Conservation (phyloP, 768 basidiomycete genomes). For the Lactarius indigo region DNA sequence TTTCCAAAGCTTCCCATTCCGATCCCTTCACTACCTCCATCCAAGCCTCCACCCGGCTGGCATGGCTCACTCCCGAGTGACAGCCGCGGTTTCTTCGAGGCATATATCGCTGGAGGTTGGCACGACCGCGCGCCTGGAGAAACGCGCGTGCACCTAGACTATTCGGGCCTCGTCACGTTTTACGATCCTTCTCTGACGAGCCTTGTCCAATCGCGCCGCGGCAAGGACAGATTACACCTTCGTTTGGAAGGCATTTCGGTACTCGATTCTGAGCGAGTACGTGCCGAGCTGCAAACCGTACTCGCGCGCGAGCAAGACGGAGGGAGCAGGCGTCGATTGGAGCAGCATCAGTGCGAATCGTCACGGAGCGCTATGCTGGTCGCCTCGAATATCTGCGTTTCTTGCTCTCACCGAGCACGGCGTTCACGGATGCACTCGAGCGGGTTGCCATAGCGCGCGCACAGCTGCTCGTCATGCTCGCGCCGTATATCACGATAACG, state of each 20-base stretch:
- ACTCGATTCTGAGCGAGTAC: conserved; percentile 29
- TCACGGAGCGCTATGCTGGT: conserved; percentile 41
- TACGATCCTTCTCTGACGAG: conserved; percentile 41
- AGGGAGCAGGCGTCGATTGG: conserved; percentile 43
- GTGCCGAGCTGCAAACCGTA: conserved; percentile 29
- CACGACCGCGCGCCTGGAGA: conserved; percentile 44
- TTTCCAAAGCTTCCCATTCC: too few species aligned
- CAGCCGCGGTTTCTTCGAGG: conserved; percentile 10
- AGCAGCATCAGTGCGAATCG: conserved; percentile 34
- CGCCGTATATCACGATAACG: conserved; percentile 30
- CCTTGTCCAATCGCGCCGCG: conserved; percentile 33
- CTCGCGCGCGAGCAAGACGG: conserved; percentile 23
- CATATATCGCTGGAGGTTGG: conserved; percentile 39
- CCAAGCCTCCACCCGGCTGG: conserved; percentile 23
- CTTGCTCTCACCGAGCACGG: conserved; percentile 31
- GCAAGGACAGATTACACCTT: conserved; percentile 36
- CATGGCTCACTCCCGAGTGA: conserved; percentile 10
- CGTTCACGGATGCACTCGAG: not conserved
- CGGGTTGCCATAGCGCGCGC: conserved; percentile 8
- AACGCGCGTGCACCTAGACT: conserved; percentile 41
- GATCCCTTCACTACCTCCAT: not conserved
- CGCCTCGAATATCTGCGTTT: conserved; percentile 41
- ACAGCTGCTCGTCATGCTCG: conserved; percentile 27
- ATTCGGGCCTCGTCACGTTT: conserved; percentile 40
- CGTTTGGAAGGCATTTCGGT: conserved; percentile 34